Evolutionary conservation across 2,329 filamentous ascomycete genomes (phyloP), one percentile per base, ranked within the genome.

Genomic region (Alternaria rosae): DNA sequence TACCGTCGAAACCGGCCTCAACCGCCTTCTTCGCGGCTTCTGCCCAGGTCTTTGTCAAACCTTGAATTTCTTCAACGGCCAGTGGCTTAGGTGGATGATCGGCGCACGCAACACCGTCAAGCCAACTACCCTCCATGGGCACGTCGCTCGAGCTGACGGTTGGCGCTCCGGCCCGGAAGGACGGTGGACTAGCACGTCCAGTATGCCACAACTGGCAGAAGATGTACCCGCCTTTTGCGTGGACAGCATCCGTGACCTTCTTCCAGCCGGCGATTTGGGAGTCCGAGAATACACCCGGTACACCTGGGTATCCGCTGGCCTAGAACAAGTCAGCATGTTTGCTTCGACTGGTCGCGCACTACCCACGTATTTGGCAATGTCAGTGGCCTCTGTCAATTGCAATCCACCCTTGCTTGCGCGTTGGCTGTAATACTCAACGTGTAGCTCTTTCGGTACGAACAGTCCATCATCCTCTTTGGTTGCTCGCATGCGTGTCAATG

Each of bases 361-460:
- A 59, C 68, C 65, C 52, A 77, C 76, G 60, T 75, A 77, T 68
- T 74, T 70, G 57, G 66, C 70, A 58, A 78, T 78, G 35, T 78
- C 76, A 11, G 85, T 86, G 0, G 82, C 87, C 72, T 90, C 88
- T 4, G 84, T 84, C 66, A 90, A 84, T 43, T 90, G 75, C 3
- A 90, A 77, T 1, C 86, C 88, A 23, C 87, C 86, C 5, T 83
- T 82, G 10, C 80, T 79, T 35, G 81, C 84, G 23, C 86, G 82
- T 70, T 89, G 85, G 20, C 76, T 74, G 73, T 88, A 88, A 76
- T 88, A 85, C 57, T 86, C 82, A 17, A 78, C 72, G 4, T 81
- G 79, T 54, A 79, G 52, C n/a, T 84, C 80, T n/a, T 78, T 79
- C 1, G 81, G 82, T 15, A 83, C 75, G 78, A 85, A 87, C 10